Conservation (phyloP, 2,329 filamentous ascomycete species). For the Ophiostoma novo-ulmi region DNA sequence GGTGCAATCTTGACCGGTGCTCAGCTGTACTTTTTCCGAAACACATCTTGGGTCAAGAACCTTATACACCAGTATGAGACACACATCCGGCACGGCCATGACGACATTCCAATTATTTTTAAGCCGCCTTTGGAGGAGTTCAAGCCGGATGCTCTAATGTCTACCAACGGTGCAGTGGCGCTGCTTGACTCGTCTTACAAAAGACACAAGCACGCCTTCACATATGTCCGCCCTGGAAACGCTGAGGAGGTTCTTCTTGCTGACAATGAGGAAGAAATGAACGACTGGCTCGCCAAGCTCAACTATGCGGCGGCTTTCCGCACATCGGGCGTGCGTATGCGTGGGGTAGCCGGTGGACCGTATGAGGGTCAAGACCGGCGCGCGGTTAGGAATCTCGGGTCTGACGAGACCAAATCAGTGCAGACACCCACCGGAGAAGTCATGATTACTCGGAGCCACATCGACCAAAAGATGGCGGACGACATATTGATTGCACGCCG, state of each 20-base stretch:
- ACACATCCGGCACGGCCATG: slow-evolving; percentile 71
- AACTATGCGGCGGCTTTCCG: slow-evolving; percentile 95
- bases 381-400: slow-evolving; percentile 66
- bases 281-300: slow-evolving; percentile 92
- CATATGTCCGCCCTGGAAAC: slow-evolving; percentile 80
- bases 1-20: slow-evolving; percentile 94
- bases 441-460: slow-evolving; percentile 64
- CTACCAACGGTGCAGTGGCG: slow-evolving; percentile 87
- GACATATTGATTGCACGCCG: slow-evolving; percentile 79
- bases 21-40: slow-evolving; percentile 93
- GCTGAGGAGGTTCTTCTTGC: slow-evolving; percentile 87
- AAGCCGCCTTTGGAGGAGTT: slow-evolving; percentile 85
- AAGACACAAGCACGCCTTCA: slow-evolving; percentile 92
- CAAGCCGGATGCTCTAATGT: slow-evolving; percentile 89
- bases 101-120: slow-evolving; percentile 76
- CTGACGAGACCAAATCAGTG: slow-evolving; percentile 51
- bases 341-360: slow-evolving; percentile 75
- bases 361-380: slow-evolving; percentile 77
- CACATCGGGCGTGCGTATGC: slow-evolving; percentile 84
- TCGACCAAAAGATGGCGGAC: slow-evolving; percentile 75
- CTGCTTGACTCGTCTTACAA: slow-evolving; percentile 81
- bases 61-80: slow-evolving; percentile 82
- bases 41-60: slow-evolving; percentile 85
- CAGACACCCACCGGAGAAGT: slow-evolving; percentile 70
- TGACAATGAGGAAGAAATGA: slow-evolving; percentile 84